phyloP scores from a whole-genome alignment of 805 yeast species.

The Candida ipomoeae region DNA sequence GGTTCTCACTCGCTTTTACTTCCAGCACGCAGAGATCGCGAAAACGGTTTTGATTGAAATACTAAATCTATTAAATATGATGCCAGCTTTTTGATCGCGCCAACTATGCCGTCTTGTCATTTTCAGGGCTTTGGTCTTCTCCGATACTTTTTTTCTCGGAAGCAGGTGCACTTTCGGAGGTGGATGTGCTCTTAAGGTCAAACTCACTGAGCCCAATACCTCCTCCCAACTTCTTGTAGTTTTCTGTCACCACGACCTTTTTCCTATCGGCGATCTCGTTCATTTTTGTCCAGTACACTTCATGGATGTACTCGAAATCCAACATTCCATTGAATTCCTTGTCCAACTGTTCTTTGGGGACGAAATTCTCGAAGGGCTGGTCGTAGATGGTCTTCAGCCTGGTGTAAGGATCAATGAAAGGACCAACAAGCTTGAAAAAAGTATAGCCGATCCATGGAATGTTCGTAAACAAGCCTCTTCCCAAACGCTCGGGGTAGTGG shows the following conservation, averaged over 20 bases:
- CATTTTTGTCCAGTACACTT: conserved; percentile 51
- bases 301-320: conserved; percentile 52
- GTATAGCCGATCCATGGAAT: conserved; percentile 21
- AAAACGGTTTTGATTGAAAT: neutral
- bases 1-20: neutral
- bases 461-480: conserved; percentile 20
- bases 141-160: neutral
- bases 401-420: conserved; percentile 54
- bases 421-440: conserved; percentile 19
- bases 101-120: neutral
- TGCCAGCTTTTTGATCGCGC: neutral
- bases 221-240: conserved; percentile 44
- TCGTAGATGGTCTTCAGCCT: conserved; percentile 55
- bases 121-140: neutral
- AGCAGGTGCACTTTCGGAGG: neutral
- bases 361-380: conserved; percentile 52
- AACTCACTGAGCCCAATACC: conserved; percentile 52
- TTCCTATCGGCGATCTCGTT: conserved; percentile 39
- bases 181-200: conserved; percentile 36
- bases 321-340: conserved; percentile 46
- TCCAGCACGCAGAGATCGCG: conserved; percentile 1
- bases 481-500: conserved; percentile 21
- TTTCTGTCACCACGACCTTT: conserved; percentile 28
- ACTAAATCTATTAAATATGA: neutral
- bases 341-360: conserved; percentile 51